Percentiles rank a stretch among this genome's conserved stretches.
Conservation (phyloP, 495 filamentous ascomycete species). For the Penicillium lividum region DNA sequence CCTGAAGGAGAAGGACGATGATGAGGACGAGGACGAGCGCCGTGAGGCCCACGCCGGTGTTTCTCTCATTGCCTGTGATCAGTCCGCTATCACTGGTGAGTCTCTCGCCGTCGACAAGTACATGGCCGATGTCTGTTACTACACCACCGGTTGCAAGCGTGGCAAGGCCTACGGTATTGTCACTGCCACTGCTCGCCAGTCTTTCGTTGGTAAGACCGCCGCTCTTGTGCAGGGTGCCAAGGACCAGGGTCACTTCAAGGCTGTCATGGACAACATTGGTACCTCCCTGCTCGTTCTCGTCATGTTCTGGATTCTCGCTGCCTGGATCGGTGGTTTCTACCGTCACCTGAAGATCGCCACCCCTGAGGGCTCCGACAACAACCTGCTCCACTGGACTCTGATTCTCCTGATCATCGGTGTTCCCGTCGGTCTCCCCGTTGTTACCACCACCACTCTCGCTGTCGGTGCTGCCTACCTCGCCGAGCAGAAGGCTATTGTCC, state of each 20-base stretch:
- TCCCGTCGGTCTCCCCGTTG: conserved; percentile 73
- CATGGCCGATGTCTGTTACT: conserved; percentile 71
- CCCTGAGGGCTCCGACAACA: conserved; percentile 52
- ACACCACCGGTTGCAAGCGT: conserved; percentile 78
- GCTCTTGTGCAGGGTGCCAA: conserved; percentile 69
- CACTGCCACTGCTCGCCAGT: conserved; percentile 62
- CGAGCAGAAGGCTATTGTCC: conserved; percentile 74
- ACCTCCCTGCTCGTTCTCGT: conserved; percentile 72
- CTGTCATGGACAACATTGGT: conserved; percentile 80
- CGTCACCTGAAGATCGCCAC: conserved; percentile 68
- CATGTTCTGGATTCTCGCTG: conserved; percentile 68
- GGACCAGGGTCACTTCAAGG: conserved; percentile 77
- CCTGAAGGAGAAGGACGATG: conserved; percentile 63
- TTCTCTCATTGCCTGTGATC: conserved; percentile 66
- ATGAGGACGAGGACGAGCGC: conserved; percentile 60
- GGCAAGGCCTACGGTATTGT: conserved; percentile 71
- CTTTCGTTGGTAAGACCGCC: conserved; percentile 74
- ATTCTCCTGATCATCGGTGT: conserved; percentile 74
- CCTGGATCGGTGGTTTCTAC: conserved; percentile 79
- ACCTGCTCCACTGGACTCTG: conserved; percentile 64
- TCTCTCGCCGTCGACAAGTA: conserved; percentile 78
- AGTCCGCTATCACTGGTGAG: conserved; percentile 77
- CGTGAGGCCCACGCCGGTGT: conserved; percentile 61
- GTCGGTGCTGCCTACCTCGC: conserved; percentile 75
- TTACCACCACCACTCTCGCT: conserved; percentile 73